Percentiles rank a stretch among this genome's conserved stretches.
phyloP scores from a whole-genome alignment of 495 filamentous ascomycete genomes.

The Xylaria curta region DNA sequence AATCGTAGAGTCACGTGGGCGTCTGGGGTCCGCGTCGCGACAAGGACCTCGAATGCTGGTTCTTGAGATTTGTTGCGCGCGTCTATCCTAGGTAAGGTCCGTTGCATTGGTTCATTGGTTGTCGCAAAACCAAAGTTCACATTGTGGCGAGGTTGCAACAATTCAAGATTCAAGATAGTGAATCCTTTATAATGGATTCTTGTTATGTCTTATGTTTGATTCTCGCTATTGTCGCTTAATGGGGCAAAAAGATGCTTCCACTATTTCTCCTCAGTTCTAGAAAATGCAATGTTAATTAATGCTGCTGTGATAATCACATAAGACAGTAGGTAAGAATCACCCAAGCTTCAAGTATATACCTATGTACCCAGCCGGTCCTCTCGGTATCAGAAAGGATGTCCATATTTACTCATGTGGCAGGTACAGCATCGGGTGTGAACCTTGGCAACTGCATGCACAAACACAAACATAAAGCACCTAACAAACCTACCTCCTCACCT shows the following conservation, averaged over 20 bases:
- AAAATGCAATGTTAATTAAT: background rate
- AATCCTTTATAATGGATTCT: background rate
- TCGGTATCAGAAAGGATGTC: background rate
- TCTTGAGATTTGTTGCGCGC: background rate
- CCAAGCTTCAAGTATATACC: background rate
- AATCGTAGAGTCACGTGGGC: constrained; percentile 10
- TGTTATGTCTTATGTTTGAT: background rate
- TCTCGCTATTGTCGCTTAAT: background rate
- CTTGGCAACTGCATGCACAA: constrained; percentile 5
- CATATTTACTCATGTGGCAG: constrained; percentile 6
- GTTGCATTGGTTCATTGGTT: background rate
- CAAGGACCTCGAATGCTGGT: background rate
- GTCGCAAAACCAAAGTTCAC: background rate
- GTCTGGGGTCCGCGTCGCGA: constrained; percentile 11
- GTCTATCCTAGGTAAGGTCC: background rate
- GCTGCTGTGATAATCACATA: background rate
- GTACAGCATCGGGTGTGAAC: background rate
- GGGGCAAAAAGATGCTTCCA: background rate
- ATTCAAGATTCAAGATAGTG: background rate
- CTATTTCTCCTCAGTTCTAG: background rate
- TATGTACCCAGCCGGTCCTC: background rate
- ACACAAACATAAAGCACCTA: background rate
- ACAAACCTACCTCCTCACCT: background rate
- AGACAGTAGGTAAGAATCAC: background rate
- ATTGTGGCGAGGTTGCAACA: background rate